Percentiles rank a stretch among this genome's conserved stretches.
Evolutionary conservation across 208 protist species (phyloP).

Genomic region (Wallacemonas sp.): DNA sequence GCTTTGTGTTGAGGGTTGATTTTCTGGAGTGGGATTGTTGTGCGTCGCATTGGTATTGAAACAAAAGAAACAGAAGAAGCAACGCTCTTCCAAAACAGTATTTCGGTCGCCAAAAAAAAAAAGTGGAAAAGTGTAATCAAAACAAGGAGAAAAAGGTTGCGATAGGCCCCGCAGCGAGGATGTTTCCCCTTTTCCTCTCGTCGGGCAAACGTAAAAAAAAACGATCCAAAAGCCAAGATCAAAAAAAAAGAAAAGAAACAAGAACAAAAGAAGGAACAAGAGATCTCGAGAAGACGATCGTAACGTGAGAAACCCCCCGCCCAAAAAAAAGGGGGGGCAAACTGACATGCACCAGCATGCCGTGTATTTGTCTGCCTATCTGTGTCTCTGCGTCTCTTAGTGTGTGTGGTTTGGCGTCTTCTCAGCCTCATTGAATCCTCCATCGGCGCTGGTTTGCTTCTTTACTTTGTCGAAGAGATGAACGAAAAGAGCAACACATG

Average conservation of each 20-base stretch:
- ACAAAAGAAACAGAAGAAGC: constrained; percentile 16
- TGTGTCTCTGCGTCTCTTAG: too few species aligned
- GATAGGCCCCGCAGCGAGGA: neutral
- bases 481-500: too few species aligned
- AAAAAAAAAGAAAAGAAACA: constrained; percentile 13
- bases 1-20: neutral
- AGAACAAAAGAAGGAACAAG: constrained; percentile 16
- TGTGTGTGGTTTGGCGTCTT: too few species aligned
- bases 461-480: too few species aligned
- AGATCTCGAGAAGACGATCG: constrained; percentile 11
- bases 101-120: too few species aligned
- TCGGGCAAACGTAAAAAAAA: constrained; percentile 10
- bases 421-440: too few species aligned
- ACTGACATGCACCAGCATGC: too few species aligned
- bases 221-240: too few species aligned
- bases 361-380: too few species aligned
- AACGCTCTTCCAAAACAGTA: constrained; percentile 16
- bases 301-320: too few species aligned
- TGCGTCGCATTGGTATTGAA: neutral
- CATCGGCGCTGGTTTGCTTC: too few species aligned
- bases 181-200: constrained; percentile 3
- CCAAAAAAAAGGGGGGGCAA: too few species aligned
- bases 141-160: constrained; percentile 13
- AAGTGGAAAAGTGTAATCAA: neutral
- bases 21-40: constrained; percentile 1